Conservation (phyloP, 2,329 filamentous ascomycete species). For the Microdochium trichocladiopsis region DNA sequence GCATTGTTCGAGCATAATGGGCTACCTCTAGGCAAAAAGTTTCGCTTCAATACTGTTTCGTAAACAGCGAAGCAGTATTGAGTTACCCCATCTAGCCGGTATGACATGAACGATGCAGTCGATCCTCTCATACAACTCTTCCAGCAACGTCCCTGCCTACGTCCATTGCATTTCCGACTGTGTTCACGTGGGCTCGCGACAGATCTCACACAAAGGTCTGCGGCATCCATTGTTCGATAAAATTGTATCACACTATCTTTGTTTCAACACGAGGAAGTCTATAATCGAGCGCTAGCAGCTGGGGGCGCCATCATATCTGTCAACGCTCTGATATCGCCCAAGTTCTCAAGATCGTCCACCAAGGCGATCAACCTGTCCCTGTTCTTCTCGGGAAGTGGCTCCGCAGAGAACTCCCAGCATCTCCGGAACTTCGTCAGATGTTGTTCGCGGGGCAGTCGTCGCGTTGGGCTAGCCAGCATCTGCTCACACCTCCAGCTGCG, state of each 20-base stretch:
- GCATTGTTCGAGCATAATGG: conserved; percentile 20
- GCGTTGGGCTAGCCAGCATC: conserved; percentile 4
- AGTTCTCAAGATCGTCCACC: conserved; percentile 2
- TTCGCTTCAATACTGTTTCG: background rate
- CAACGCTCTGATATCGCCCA: conserved; percentile 1
- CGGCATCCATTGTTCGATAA: too few relatives aligned
- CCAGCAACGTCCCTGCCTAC: too few relatives aligned
- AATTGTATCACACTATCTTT: too few relatives aligned
- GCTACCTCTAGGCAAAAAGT: conserved; percentile 15
- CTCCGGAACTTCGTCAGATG: conserved; percentile 4
- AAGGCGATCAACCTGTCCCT: conserved; percentile 1
- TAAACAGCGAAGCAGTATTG: too few relatives aligned
- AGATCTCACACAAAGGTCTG: too few relatives aligned
- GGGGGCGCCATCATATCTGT: background rate
- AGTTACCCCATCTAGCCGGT: too few relatives aligned
- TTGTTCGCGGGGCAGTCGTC: conserved; percentile 3
- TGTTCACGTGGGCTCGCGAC: too few relatives aligned
- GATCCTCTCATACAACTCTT: too few relatives aligned
- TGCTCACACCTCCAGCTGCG: conserved; percentile 3
- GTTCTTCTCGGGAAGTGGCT: background rate
- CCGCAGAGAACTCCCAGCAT: conserved; percentile 4
- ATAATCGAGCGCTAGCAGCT: background rate
- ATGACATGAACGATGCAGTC: too few relatives aligned
- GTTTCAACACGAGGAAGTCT: background rate
- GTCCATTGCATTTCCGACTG: too few relatives aligned